phyloP scores from a whole-genome alignment of 495 filamentous ascomycete genomes.

The Cercophora samala region DNA sequence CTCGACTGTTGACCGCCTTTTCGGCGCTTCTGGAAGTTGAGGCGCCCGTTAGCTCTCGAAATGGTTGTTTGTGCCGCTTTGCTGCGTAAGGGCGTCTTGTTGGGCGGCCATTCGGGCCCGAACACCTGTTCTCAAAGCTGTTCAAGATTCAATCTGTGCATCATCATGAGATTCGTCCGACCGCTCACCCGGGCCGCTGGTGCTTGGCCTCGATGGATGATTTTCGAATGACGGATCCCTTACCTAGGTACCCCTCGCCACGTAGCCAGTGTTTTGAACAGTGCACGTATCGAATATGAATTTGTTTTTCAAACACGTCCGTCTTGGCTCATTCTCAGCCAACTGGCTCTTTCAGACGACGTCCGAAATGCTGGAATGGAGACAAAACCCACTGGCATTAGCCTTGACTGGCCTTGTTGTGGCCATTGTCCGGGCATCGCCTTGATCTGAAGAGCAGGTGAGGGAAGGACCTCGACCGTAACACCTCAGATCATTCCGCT shows the following conservation, averaged over 20 bases:
- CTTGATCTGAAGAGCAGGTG: not conserved
- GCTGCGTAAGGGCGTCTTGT: constrained; percentile 11
- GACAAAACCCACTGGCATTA: not conserved
- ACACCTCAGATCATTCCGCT: not conserved
- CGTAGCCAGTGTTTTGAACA: not conserved
- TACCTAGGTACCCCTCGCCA: not conserved
- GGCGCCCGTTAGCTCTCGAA: not conserved
- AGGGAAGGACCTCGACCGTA: not conserved
- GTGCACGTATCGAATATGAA: not conserved
- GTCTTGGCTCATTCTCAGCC: not conserved
- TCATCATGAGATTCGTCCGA: constrained; percentile 2
- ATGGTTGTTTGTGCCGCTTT: constrained; percentile 14
- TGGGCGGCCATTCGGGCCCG: constrained; percentile 3
- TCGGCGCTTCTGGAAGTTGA: constrained; percentile 11
- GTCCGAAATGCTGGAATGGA: not conserved
- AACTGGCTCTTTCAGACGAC: not conserved
- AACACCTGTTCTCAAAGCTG: not conserved
- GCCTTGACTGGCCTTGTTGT: not conserved
- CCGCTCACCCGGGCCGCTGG: constrained; percentile 3
- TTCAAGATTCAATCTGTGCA: not conserved
- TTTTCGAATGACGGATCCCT: constrained; percentile 4
- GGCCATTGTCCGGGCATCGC: not conserved
- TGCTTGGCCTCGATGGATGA: not conserved
- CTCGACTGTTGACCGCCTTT: constrained; percentile 16
- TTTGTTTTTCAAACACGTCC: constrained; percentile 1